These are phyloP conservation scores for Erythrophleum fordii DNA, from an alignment of 306 rosid species.

Conservation along the genomic window DNA sequence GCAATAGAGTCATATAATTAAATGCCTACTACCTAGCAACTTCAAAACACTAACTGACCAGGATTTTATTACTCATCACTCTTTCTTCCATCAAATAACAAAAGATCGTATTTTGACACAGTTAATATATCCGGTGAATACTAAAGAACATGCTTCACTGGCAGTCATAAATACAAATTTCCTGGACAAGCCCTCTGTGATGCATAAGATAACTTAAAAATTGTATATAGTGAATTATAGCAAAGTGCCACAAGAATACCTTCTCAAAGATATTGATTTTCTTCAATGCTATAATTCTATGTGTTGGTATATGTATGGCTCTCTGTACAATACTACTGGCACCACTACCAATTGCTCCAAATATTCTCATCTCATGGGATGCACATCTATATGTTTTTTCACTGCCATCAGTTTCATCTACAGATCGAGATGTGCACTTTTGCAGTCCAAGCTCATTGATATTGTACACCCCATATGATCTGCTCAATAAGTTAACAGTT, in stretches of 20 bases:
- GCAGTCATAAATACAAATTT: conserved; percentile 1
- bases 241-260: conserved; percentile 45
- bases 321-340: conserved; percentile 98
- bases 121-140: not conserved
- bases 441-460: conserved; percentile 93
- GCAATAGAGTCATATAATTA: conserved; percentile 10
- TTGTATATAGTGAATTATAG: not conserved
- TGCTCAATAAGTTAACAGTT: conserved; percentile 86
- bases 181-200: not conserved
- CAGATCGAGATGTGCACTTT: conserved; percentile 71
- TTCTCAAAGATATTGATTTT: conserved; percentile 96
- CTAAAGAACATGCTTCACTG: not conserved
- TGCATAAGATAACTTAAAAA: conserved; percentile 19
- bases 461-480: conserved; percentile 90
- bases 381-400: conserved; percentile 81
- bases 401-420: conserved; percentile 47
- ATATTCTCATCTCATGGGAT: conserved; percentile 86
- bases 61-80: conserved; percentile 11
- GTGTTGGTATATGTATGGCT: conserved; percentile 89
- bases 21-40: conserved; percentile 16
- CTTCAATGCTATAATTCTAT: conserved; percentile 84
- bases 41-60: conserved; percentile 17
- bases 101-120: conserved; percentile 10
- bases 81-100: not conserved
- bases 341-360: conserved; percentile 97